Base-by-base conservation (phyloP, 2,329 filamentous ascomycete species). In the Nannizzia gypsea region DNA sequence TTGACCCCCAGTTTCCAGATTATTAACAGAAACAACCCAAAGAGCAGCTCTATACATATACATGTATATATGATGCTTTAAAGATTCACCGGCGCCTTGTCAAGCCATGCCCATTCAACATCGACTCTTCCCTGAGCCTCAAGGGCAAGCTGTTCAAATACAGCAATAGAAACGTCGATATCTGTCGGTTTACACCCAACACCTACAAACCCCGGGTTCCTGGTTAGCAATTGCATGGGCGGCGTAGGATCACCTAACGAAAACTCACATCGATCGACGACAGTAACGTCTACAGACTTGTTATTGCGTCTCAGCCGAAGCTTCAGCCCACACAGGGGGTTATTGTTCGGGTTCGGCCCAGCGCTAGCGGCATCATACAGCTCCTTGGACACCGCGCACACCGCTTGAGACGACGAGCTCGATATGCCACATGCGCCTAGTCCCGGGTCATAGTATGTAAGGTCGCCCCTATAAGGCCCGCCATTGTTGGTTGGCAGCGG, bases 351-450 rank as follows among this genome's bases (percentile, higher is more conserved):
- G 67, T 84, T 77, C 1, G 79, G 68, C 1, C 77, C 74, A 24
- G 76, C 78, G 6, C 71, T 70, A 0, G 76, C 76, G 0, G 82
- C 78, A 69, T 90, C 87, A 67, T 83, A 92, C 3, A 88, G 68
- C n/a, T 78, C 67, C 66, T 85, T 81, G 1, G 85, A 86, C 0
- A 92, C 78, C 0, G 88, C 82, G 38, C 82, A 85, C 44, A 91
- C 81, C 60, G 79, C 68, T 60, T 90, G 85, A 6, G 70, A 72
- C 6, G 77, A 74, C 1, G 68, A 71, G 58, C 81, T 83, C 1
- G 73, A 77, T 34, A 80, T 71, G 3, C 88, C 88, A 68, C 89
- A 92, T 0, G 87, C 84, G 11, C 88, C 88, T 3, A 89, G 77
- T 0, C 72, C 81, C 0, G 86, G 81, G 17, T 76, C 74, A 70